Base-by-base conservation (phyloP, 2,329 filamentous ascomycete genomes). In the Sclerotinia glacialis region DNA sequence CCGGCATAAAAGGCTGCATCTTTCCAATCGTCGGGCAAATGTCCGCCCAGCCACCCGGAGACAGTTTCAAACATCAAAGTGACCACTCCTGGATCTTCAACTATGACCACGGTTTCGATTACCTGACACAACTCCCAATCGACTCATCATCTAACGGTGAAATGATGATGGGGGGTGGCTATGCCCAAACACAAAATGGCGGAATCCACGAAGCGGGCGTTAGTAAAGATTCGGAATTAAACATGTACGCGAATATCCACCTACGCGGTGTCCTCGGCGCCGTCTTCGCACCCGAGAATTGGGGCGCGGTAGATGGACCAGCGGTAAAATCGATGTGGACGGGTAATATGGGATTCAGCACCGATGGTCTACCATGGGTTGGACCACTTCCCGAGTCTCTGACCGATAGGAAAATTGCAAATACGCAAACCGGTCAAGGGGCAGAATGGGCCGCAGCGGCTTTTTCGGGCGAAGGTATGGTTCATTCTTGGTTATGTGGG, bases 11-110 rank as follows among this genome's bases (percentile, higher is more conserved):
- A 9, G 56, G 65, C 67, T 82, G 84, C 14, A 89, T 91, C 67
- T 81, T 89, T 5, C 89, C 89, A 0, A 85, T 82, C 16, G 77
- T 82, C 6, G 82, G 81, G 0, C 59, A 62, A 5, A 62, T 62
- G 59, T 62, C 59, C 18, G 59, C 46, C 1, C 59, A 62, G 28
- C n/a, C 46, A 4, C 46, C 59, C 3, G 59, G 46, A 5, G 46
- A 62, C n/a, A 62, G 28, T n/a, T 62, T 62, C 23, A 52, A 62
- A n/a, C 59, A 50, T 8, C 59, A 62, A 31, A 62, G 59, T 12
- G 26, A 62, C 12, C 59, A 52, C 59, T 62, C 59, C 34, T 62
- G 59, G 59, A 62, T 62, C 31, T 62, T 62, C 37, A 63, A 63
- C 47, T 63, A 63, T 18, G 60, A 42, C 28, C 47, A 21, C 8